A percentile compares a stretch with the other conserved stretches of the same genome.
Conservation (phyloP, 176 grass and related monocot genomes). For the Musa beccarii region DNA sequence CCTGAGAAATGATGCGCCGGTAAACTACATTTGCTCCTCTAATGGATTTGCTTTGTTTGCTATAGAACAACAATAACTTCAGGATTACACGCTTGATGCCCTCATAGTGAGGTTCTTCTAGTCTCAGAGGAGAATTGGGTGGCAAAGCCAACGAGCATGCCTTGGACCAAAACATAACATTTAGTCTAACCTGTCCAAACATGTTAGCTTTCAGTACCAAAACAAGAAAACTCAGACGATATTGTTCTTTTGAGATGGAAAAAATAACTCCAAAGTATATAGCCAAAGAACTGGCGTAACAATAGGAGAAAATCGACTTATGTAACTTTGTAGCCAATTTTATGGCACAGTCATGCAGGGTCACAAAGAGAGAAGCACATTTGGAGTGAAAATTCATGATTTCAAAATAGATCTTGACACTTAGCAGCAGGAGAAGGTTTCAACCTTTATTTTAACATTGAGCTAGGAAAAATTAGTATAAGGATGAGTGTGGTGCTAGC, state of each 20-base stretch:
- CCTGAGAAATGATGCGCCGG: constrained; percentile 74
- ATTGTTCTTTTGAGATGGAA: not conserved
- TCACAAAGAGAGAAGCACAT: not conserved
- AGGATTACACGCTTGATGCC: constrained; percentile 62
- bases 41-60: constrained; percentile 93
- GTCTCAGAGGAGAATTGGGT: constrained; percentile 65
- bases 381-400: not conserved
- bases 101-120: constrained; percentile 56
- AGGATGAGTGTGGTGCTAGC: not conserved
- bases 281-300: no score
- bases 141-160: constrained; percentile 79
- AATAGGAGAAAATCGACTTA: not conserved
- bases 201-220: not conserved
- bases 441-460: not conserved
- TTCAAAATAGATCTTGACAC: not conserved
- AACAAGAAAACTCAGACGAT: not conserved
- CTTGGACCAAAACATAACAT: constrained; percentile 86
- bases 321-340: not conserved
- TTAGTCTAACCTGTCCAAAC: constrained; percentile 57
- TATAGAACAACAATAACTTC: constrained; percentile 85
- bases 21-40: constrained; percentile 89
- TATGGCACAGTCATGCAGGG: not conserved
- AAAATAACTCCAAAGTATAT: not conserved
- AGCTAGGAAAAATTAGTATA: not conserved
- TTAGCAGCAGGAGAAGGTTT: not conserved